phyloP scores from a whole-genome alignment of 1,284 basidiomycete species.

The Tilletia setariae region DNA sequence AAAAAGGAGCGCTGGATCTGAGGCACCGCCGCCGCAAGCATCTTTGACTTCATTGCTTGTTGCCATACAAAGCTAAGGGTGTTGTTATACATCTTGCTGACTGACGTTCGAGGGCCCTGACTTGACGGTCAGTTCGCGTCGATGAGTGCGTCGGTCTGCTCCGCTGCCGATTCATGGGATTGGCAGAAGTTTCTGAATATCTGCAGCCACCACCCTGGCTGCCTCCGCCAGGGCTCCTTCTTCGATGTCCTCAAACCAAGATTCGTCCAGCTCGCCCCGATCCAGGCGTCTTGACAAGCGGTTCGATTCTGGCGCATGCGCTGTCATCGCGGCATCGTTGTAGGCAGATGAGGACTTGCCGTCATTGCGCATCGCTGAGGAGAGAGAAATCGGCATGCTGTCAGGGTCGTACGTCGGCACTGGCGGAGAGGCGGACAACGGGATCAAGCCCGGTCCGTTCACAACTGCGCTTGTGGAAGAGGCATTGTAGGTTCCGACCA shows the following conservation, averaged over 20 bases:
- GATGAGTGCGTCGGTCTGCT: no score
- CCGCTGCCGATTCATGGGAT: no score
- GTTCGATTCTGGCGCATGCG: background rate
- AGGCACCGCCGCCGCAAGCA: no score
- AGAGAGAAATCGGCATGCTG: background rate
- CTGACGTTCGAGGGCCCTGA: no score
- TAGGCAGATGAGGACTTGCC: background rate
- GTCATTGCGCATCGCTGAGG: background rate
- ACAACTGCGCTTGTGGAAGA: background rate
- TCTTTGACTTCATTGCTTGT: no score
- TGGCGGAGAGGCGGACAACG: background rate
- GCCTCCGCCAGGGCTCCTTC: conserved; percentile 6
- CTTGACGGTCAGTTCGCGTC: no score
- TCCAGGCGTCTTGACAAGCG: background rate
- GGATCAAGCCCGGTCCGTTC: background rate
- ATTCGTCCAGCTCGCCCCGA: conserved; percentile 8
- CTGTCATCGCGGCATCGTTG: background rate
- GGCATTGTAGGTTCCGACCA: background rate
- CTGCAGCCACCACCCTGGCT: background rate
- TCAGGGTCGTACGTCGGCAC: background rate
- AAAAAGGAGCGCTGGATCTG: no score
- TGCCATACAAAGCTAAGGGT: no score
- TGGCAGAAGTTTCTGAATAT: background rate
- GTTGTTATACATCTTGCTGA: no score
- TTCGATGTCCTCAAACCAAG: conserved; percentile 13